Conservation (phyloP, 2,329 filamentous ascomycete species). For the Fusarium paranaense region DNA sequence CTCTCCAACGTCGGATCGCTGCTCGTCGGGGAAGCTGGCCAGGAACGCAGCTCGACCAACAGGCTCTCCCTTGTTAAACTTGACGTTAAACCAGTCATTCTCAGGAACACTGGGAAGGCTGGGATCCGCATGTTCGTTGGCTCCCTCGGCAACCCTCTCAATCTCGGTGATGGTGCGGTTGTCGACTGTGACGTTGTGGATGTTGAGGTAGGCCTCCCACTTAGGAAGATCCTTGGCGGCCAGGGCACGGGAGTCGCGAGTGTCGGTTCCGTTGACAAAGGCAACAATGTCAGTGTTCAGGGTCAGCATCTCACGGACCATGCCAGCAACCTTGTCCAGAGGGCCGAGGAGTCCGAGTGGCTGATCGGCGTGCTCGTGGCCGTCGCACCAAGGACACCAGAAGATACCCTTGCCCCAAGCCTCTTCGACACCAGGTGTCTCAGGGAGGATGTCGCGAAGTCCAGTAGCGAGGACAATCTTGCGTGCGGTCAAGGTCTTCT, state of each 20-base stretch:
- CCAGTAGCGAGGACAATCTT: constrained; percentile 70
- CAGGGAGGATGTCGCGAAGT: constrained; percentile 64
- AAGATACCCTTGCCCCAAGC: constrained; percentile 70
- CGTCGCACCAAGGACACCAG: constrained; percentile 76
- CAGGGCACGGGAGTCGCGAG: constrained; percentile 52
- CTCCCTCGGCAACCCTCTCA: constrained; percentile 57
- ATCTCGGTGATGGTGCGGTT: constrained; percentile 65
- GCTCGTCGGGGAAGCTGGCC: constrained; percentile 59
- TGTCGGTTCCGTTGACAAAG: constrained; percentile 71
- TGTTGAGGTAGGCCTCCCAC: constrained; percentile 62
- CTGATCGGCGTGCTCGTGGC: constrained; percentile 70
- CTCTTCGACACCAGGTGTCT: constrained; percentile 64
- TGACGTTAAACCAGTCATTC: constrained; percentile 66
- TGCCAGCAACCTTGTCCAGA: constrained; percentile 56
- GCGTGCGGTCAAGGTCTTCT: constrained; percentile 56
- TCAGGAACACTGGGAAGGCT: constrained; percentile 59
- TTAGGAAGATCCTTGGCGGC: constrained; percentile 55
- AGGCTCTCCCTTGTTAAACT: constrained; percentile 59
- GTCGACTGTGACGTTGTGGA: constrained; percentile 65
- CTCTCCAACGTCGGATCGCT: constrained; percentile 59
- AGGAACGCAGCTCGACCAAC: constrained; percentile 65
- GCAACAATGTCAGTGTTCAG: constrained; percentile 67
- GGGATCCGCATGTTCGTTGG: constrained; percentile 51
- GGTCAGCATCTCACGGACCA: constrained; percentile 64
- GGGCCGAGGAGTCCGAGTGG: constrained; percentile 64